Base-by-base conservation (phyloP, 345 rosid species). In the Erucastrum elatum region DNA sequence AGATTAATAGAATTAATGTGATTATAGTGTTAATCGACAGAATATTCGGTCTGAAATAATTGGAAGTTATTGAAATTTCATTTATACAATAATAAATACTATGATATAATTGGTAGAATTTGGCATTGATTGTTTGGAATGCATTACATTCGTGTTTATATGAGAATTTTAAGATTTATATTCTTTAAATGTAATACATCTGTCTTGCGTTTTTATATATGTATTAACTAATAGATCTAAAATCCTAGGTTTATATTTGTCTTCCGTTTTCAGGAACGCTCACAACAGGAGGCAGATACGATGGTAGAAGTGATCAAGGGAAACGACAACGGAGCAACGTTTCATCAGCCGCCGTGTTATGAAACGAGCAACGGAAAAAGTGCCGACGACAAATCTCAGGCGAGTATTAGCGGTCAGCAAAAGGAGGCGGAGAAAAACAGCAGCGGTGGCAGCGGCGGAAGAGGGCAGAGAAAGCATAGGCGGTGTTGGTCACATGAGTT, bases 401-500 rank as follows among this genome's bases (percentile, higher is more conserved):
- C 8, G 35, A 66, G 41, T 15, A 62, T 17, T 21, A 77, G 80
- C 4, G 75, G 44, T 16, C 68, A 27, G 4, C 46, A 59, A 61
- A 83, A 34, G 51, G 90, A 64, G 26, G 6, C 75, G 34, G 92
- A 86, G 26, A 87, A 83, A 62, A 86, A 83, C 2, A 59, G n/a
- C 21, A 71, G 39, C 13, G n/a, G 61, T 5, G 15, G 61, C 9
- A 70, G 25, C 21, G 7, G 61, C 64, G 11, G 49, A 49, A 30
- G 46, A 30, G 56, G 78, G 72, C 80, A 70, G 53, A 85, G 97
- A 69, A 95, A 93, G 80, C 92, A 86, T 59, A 82, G 99, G 72
- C 89, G 99, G 78, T 89, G 89, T 71, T 95, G 99, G 99, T 93
- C 99, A 13, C 93, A 93, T 13, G 97, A 91, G 81, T 82, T 95